Base-by-base conservation (phyloP, 495 filamentous ascomycete species). In the Penicillium herquei region DNA sequence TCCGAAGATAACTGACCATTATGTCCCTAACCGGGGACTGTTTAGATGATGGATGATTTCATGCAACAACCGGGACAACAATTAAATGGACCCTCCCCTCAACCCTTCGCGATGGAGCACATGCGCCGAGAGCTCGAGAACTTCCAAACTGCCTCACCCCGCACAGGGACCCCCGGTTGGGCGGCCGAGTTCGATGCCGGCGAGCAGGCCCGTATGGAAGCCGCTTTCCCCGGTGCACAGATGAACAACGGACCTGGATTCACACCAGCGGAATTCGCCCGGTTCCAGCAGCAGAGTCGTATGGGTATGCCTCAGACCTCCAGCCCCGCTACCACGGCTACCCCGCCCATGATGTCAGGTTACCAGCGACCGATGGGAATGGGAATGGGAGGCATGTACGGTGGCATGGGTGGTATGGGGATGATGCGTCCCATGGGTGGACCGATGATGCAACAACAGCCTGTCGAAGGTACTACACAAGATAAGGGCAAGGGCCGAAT, bases 41-140 rank as follows among this genome's bases (percentile, higher is more conserved):
- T 33, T 6, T 9, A 95, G 89, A 91, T 92, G 86, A 89, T 97
- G 86, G 88, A 96, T 65, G 86, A 91, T 37, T 98, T 96, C 73
- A 78, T 96, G 65, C 87, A 91, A 69, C 85, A 92, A 70, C 78
- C 80, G 35, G 79, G 73, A 30, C 82, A 84, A 34, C 65, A 66
- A 59, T 52, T 87, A 34, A 77, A 83, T 16, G 79, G 79, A 48
- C 77, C 70, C 32, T 57, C 65, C 33, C 70, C 74, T 31, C 78
- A 76, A 61, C 82, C 78, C 54, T 89, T 91, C 62, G 82, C 82
- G 12, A 87, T 90, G 81, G 87, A 88, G 55, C 82, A 86, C 37
- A 81, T 89, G 77, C 75, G 87, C 62, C 72, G 78, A 71, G 83
- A 86, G 67, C 68, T 88, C 68, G 79, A 85, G 69, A 72, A 80